These are phyloP conservation scores for Yarrowia sp. DNA, from an alignment of 805 yeast species.

Conservation along the genomic window DNA sequence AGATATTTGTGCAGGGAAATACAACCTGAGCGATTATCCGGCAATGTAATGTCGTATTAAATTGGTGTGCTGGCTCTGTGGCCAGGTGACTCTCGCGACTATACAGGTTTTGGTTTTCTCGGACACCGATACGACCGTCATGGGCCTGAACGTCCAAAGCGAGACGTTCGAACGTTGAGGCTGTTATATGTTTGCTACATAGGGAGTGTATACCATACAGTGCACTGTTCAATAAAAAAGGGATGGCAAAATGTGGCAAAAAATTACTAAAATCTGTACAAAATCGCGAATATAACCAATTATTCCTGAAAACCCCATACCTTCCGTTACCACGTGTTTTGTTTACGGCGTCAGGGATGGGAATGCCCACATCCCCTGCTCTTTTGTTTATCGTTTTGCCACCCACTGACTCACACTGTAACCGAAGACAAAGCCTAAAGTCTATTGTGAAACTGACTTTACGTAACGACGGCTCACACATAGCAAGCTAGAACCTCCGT, in stretches of 20 bases:
- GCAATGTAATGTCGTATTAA: not conserved
- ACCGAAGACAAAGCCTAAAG: constrained; percentile 3
- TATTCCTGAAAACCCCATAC: too few species aligned
- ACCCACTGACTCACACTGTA: constrained; percentile 24
- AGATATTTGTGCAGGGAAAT: not conserved
- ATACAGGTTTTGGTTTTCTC: not conserved
- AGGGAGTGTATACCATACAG: constrained; percentile 10
- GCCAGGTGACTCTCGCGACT: not conserved
- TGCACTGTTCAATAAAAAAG: not conserved
- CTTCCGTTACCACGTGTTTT: too few species aligned
- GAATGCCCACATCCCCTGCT: not conserved
- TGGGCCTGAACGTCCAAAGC: constrained; percentile 5
- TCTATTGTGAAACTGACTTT: not conserved
- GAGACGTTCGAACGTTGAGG: constrained; percentile 4
- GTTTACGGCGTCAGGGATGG: too few species aligned
- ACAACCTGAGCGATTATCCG: not conserved
- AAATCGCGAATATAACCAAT: too few species aligned
- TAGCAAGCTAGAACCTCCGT: constrained; percentile 2
- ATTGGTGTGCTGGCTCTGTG: not conserved
- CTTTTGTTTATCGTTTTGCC: constrained; percentile 6
- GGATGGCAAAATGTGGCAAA: not conserved
- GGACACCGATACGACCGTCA: not conserved
- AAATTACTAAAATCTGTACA: too few species aligned
- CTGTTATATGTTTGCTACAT: constrained; percentile 17
- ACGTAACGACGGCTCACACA: not conserved